phyloP scores from a whole-genome alignment of 2,329 filamentous ascomycete genomes.

The Alternaria sp. region DNA sequence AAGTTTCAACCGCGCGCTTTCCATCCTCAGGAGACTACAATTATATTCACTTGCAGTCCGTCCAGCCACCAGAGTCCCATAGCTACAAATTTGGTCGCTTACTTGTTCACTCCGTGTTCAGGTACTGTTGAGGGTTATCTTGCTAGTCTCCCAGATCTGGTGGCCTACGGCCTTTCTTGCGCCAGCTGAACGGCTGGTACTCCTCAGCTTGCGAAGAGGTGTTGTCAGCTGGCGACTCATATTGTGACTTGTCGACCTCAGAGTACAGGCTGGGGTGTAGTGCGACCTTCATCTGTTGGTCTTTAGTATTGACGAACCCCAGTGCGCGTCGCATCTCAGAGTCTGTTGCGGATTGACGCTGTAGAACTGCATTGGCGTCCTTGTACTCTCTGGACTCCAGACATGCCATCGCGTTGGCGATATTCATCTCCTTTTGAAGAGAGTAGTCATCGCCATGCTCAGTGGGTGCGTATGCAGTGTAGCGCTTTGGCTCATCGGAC shows the following conservation, averaged over 20 bases:
- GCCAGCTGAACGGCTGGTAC: conserved; percentile 4
- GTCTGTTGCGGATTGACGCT: conserved; percentile 1
- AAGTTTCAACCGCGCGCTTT: too few species aligned
- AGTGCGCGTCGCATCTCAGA: neutral
- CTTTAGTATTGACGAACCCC: conserved; percentile 1
- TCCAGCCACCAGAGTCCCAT: too few species aligned
- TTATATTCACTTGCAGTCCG: neutral
- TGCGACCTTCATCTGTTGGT: conserved; percentile 1
- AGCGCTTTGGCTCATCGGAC: neutral
- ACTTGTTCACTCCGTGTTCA: neutral
- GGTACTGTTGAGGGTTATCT: neutral
- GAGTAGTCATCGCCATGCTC: neutral
- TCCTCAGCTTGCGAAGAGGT: neutral
- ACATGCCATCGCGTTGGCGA: neutral
- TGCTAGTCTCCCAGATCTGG: neutral
- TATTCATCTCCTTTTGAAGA: neutral
- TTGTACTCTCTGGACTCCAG: neutral
- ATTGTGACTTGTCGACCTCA: neutral
- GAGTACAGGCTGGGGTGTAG: conserved; percentile 1
- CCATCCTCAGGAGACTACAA: neutral
- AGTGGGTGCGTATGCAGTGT: neutral
- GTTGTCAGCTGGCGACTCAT: neutral
- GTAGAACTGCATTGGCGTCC: conserved; percentile 1
- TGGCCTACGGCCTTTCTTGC: neutral
- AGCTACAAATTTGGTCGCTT: too few species aligned